Conservation (phyloP, 2,329 filamentous ascomycete species). For the Ascochyta fabae region DNA sequence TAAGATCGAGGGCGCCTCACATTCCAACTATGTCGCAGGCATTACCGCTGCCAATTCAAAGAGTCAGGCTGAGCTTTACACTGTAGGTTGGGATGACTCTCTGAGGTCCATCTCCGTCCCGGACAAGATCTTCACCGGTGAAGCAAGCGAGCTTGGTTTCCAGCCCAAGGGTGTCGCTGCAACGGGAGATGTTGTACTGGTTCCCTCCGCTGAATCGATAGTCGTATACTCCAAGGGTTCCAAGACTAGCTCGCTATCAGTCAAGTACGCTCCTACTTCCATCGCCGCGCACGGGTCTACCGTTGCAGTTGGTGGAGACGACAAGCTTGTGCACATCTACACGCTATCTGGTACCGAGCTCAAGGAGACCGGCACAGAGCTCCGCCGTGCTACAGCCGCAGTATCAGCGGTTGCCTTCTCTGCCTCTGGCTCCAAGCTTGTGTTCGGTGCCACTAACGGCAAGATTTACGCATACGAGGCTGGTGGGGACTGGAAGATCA, state of each 20-base stretch:
- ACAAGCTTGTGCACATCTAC: slow-evolving; percentile 79
- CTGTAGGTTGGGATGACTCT: slow-evolving; percentile 93
- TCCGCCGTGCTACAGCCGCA: slow-evolving; percentile 72
- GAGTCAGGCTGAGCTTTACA: slow-evolving; percentile 67
- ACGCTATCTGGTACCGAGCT: slow-evolving; percentile 63
- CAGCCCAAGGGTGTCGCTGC: slow-evolving; percentile 80
- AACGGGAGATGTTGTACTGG: slow-evolving; percentile 59
- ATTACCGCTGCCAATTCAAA: slow-evolving; percentile 61
- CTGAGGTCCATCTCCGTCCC: slow-evolving; percentile 78
- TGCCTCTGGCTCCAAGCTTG: slow-evolving; percentile 74
- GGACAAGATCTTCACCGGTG: slow-evolving; percentile 76
- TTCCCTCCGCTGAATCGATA: slow-evolving; percentile 63
- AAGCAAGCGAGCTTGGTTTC: slow-evolving; percentile 69
- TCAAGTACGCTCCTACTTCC: slow-evolving; percentile 70
- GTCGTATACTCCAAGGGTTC: slow-evolving; percentile 65
- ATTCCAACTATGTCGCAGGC: slow-evolving; percentile 84
- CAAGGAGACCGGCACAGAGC: slow-evolving; percentile 59
- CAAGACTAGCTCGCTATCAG: slow-evolving; percentile 65
- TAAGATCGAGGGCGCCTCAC: slow-evolving; percentile 77
- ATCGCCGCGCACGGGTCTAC: slow-evolving; percentile 72
- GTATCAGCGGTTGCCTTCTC: slow-evolving; percentile 88
- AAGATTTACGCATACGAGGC: slow-evolving; percentile 83
- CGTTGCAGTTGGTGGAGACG: slow-evolving; percentile 78
- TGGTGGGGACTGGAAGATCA: slow-evolving; percentile 69
- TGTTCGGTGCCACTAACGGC: slow-evolving; percentile 81